Percentiles rank a stretch among this genome's conserved stretches.
phyloP scores from a whole-genome alignment of 2,329 filamentous ascomycete species.

The Rhexocercosporidium sp. region DNA sequence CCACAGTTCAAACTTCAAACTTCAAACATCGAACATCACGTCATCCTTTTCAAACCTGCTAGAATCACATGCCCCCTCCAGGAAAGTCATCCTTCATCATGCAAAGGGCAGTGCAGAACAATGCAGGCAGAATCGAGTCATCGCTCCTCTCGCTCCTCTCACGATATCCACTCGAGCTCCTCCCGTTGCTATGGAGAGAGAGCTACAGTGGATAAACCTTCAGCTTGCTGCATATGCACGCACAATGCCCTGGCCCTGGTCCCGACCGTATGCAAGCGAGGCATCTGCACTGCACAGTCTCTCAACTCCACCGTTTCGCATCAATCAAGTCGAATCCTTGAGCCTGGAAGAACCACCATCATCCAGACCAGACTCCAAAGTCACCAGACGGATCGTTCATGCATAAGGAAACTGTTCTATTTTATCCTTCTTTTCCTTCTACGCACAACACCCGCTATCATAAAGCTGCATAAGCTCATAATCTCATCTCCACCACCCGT shows the following conservation, averaged over 20 bases:
- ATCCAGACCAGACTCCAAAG: too few species aligned
- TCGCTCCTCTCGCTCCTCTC: background rate
- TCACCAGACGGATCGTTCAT: background rate
- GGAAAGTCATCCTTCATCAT: background rate
- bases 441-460: background rate
- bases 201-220: constrained; percentile 1
- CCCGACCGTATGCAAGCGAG: background rate
- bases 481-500: too few species aligned
- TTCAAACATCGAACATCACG: background rate
- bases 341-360: background rate
- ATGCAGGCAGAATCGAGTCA: background rate
- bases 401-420: background rate
- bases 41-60: background rate
- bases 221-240: constrained; percentile 1
- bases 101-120: background rate
- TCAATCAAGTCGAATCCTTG: constrained; percentile 3
- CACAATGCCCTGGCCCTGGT: too few species aligned
- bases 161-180: background rate
- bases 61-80: background rate
- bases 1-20: background rate
- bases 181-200: constrained; percentile 6
- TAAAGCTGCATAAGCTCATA: background rate
- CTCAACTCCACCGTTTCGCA: constrained; percentile 2
- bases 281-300: constrained; percentile 1
- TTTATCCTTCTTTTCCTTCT: constrained; percentile 2